A percentile compares a stretch with the other conserved stretches of the same genome.
phyloP scores from a whole-genome alignment of 495 filamentous ascomycete genomes.

The Annulohypoxylon nitens region DNA sequence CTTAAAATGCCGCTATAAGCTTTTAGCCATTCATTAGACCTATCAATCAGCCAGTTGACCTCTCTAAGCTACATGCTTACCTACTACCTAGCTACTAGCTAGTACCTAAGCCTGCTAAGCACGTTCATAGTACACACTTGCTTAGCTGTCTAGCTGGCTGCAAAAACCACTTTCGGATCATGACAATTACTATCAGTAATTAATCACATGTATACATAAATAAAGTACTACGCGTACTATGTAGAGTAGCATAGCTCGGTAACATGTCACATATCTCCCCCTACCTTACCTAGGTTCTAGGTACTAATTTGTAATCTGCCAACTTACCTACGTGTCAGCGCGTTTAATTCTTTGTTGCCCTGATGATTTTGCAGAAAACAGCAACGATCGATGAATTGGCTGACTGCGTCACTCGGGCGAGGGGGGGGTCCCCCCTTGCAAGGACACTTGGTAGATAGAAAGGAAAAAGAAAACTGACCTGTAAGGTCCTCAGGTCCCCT shows the following conservation, averaged over 20 bases:
- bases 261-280: conserved; percentile 37
- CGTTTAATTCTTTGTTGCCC: conserved; percentile 24
- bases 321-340: conserved; percentile 5
- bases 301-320: background rate
- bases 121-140: background rate
- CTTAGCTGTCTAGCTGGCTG: background rate
- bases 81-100: background rate
- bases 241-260: conserved; percentile 36
- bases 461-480: conserved; percentile 36
- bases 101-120: conserved; percentile 5
- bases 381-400: conserved; percentile 46
- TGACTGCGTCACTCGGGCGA: conserved; percentile 49
- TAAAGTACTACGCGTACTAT: background rate
- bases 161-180: conserved; percentile 13
- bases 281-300: background rate
- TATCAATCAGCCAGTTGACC: conserved; percentile 6
- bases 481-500: conserved; percentile 37
- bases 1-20: conserved; percentile 27
- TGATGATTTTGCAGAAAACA: conserved; percentile 37
- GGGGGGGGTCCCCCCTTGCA: conserved; percentile 29
- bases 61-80: background rate
- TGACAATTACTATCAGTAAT: conserved; percentile 26
- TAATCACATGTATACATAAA: conserved; percentile 19
- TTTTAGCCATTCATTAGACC: conserved; percentile 33
- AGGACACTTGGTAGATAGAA: conserved; percentile 8